phyloP scores from a whole-genome alignment of 1,139 yeast species.

The Candida pseudocylindracea region DNA sequence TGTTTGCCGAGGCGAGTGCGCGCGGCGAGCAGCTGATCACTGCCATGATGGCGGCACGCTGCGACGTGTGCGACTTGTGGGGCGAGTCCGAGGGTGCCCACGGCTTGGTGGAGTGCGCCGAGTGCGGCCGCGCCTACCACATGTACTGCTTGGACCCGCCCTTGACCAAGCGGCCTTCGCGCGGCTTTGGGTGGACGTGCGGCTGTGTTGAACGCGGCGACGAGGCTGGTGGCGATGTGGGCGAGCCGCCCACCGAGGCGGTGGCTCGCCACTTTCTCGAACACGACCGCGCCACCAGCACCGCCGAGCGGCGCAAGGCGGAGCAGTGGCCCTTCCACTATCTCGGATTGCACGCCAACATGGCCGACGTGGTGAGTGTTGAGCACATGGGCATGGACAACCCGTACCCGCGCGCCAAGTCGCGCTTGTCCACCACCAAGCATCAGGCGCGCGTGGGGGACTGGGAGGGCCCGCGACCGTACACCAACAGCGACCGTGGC shows the following conservation, averaged over 20 bases:
- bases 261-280: conserved; percentile 30
- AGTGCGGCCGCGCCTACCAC: conserved; percentile 50
- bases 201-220: conserved; percentile 12
- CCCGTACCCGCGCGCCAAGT: conserved; percentile 17
- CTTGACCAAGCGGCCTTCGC: conserved; percentile 48
- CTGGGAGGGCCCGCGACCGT: conserved; percentile 65
- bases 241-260: conserved; percentile 32
- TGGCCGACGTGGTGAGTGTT: conserved; percentile 61
- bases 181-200: conserved; percentile 93
- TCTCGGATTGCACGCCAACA: conserved; percentile 51
- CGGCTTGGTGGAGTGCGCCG: conserved; percentile 43
- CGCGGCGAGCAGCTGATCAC: conserved; percentile 13
- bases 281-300: conserved; percentile 17
- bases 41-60: conserved; percentile 8
- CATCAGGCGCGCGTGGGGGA: no score
- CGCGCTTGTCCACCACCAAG: no score
- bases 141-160: conserved; percentile 83
- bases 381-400: conserved; percentile 19
- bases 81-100: conserved; percentile 29
- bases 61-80: conserved; percentile 72
- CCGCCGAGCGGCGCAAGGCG: conserved; percentile 21
- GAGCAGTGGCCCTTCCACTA: conserved; percentile 75
- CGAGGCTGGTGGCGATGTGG: neutral
- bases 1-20: conserved; percentile 55
- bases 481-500: conserved; percentile 77